Percentiles rank a stretch among this genome's conserved stretches.
phyloP scores from a whole-genome alignment of 306 rosid genomes.

The Vigna hirtella region DNA sequence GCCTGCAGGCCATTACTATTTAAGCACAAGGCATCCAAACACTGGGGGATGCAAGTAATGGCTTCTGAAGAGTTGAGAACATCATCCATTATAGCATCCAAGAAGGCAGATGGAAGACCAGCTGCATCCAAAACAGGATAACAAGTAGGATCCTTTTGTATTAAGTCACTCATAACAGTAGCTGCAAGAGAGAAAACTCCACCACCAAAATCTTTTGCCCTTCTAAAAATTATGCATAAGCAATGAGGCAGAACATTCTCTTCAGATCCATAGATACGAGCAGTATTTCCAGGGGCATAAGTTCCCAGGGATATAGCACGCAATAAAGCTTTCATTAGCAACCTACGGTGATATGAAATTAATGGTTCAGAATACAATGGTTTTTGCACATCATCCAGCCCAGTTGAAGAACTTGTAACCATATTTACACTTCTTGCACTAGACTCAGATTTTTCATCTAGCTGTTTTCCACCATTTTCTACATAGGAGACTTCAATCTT shows the following conservation, averaged over 20 bases:
- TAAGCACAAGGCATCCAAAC: conserved; percentile 92
- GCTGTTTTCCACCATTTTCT: conserved; percentile 78
- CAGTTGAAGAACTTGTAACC: conserved; percentile 60
- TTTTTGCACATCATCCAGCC: conserved; percentile 74
- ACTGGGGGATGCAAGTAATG: conserved; percentile 93
- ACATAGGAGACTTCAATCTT: conserved; percentile 85
- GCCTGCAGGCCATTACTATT: conserved; percentile 89
- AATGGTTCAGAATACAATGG: conserved; percentile 83
- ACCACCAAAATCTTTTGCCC: conserved; percentile 96
- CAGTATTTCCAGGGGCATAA: conserved; percentile 92
- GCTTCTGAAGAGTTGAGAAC: conserved; percentile 95
- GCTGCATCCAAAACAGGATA: conserved; percentile 85
- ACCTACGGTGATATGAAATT: conserved; percentile 78
- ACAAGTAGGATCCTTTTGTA: conserved; percentile 98
- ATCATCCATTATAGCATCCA: conserved; percentile 94
- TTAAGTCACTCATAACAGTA: conserved; percentile 94
- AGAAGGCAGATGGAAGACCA: conserved; percentile 93
- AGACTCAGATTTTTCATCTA: conserved; percentile 61
- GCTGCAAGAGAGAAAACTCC: conserved; percentile 98
- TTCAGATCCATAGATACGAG: conserved; percentile 84
- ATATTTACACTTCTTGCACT: conserved; percentile 59
- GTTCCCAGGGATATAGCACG: conserved; percentile 96
- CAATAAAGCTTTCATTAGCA: conserved; percentile 88
- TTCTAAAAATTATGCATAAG: conserved; percentile 80
- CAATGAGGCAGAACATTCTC: conserved; percentile 88